Percentiles rank a stretch among this genome's conserved stretches.
phyloP scores from a whole-genome alignment of 2,329 filamentous ascomycete species.

The Diplodia intermedia region DNA sequence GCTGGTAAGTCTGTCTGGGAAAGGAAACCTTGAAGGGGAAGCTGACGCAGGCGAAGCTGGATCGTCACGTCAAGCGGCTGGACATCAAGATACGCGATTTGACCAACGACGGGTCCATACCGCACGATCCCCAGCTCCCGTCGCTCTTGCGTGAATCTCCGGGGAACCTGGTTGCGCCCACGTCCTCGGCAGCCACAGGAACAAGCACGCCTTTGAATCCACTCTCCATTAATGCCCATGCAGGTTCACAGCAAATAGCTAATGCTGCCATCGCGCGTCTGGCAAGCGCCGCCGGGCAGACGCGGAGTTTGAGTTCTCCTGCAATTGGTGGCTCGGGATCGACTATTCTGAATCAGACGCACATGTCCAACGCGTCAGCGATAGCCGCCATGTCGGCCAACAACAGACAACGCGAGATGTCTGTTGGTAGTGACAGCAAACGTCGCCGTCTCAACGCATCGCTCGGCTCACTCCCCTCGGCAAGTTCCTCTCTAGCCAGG shows the following conservation, averaged over 20 bases:
- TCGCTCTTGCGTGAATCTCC: slow-evolving; percentile 61
- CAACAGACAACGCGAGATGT: slow-evolving; percentile 59
- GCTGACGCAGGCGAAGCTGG: slow-evolving; percentile 51
- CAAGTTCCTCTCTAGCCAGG: slow-evolving; percentile 60
- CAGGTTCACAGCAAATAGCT: slow-evolving; percentile 60
- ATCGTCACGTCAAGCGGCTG: slow-evolving; percentile 68
- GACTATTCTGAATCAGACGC: slow-evolving; percentile 24
- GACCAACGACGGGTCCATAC: slow-evolving; percentile 64
- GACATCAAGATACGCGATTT: slow-evolving; percentile 68
- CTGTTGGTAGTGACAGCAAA: slow-evolving; percentile 62
- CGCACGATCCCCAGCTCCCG: slow-evolving; percentile 65
- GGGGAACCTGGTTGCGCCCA: slow-evolving; percentile 57
- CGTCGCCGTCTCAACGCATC: slow-evolving; percentile 63
- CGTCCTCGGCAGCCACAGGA: slow-evolving; percentile 53
- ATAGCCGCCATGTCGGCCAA: slow-evolving; percentile 32
- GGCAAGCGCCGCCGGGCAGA: slow-evolving; percentile 43
- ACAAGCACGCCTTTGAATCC: slow-evolving; percentile 60
- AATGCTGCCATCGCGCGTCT: slow-evolving; percentile 57
- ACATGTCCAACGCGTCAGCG: slow-evolving; percentile 35
- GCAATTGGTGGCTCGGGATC: slow-evolving; percentile 19
- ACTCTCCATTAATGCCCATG: slow-evolving; percentile 62
- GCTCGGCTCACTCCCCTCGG: slow-evolving; percentile 59
- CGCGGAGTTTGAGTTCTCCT: slow-evolving; percentile 19
- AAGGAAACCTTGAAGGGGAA: not conserved
- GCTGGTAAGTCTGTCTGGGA: slow-evolving; percentile 61